These are phyloP conservation scores for Euphorbia celastroides DNA, from an alignment of 441 rosid genomes.

Conservation along the genomic window DNA sequence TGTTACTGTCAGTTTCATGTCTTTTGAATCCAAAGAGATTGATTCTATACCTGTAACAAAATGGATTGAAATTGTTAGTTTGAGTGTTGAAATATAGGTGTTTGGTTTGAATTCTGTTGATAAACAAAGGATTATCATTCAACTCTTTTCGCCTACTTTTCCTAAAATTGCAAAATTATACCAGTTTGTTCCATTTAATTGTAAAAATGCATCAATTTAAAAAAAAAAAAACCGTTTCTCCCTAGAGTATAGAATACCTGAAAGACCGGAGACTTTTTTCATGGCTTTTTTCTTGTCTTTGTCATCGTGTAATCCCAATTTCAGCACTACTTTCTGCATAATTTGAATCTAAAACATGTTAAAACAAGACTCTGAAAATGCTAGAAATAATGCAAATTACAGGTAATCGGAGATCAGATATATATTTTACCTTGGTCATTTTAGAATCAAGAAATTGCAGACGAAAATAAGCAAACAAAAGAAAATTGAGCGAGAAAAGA, in stretches of 20 bases:
- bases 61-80: too few species aligned
- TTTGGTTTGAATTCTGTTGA: background rate
- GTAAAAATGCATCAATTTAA: too few species aligned
- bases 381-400: background rate
- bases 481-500: background rate
- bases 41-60: slow-evolving; percentile 58
- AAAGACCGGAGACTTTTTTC: slow-evolving; percentile 35
- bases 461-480: background rate
- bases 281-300: slow-evolving; percentile 19
- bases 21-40: slow-evolving; percentile 46
- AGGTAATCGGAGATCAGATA: too few species aligned
- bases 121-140: background rate
- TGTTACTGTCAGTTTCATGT: slow-evolving; percentile 48
- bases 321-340: slow-evolving; percentile 21
- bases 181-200: too few species aligned
- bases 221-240: too few species aligned
- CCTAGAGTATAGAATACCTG: slow-evolving; percentile 35
- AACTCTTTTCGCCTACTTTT: too few species aligned
- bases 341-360: background rate
- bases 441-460: background rate
- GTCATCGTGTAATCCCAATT: slow-evolving; percentile 21
- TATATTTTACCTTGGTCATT: slow-evolving; percentile 6
- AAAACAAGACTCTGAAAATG: too few species aligned
- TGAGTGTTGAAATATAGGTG: too few species aligned
- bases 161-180: too few species aligned